phyloP scores from a whole-genome alignment of 129 eudicot genomes.

The Pulicaria dysenterica region DNA sequence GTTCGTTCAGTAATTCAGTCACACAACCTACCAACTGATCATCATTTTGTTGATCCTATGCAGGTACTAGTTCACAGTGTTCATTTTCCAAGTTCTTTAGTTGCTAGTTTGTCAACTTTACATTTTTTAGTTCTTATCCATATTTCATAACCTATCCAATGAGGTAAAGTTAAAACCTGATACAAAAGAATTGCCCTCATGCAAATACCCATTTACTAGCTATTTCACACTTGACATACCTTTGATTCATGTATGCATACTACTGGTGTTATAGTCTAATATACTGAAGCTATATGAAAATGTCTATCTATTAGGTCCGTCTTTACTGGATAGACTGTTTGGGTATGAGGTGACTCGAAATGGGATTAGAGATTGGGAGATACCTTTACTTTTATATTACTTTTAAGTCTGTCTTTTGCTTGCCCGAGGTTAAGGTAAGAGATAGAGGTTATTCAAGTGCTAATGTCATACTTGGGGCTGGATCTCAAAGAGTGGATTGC shows the following conservation, averaged over 20 bases:
- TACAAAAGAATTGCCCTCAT: background rate
- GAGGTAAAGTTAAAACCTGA: conserved; percentile 16
- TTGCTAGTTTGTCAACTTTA: conserved; percentile 4
- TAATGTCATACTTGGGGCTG: too few species aligned
- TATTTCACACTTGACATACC: background rate
- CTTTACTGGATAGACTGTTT: background rate
- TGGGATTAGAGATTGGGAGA: background rate
- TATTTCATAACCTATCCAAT: background rate
- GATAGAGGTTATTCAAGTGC: too few species aligned
- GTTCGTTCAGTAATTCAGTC: conserved; percentile 60
- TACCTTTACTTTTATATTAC: background rate
- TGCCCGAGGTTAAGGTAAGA: too few species aligned
- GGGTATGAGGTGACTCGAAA: background rate
- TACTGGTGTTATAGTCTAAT: background rate
- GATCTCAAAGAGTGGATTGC: too few species aligned
- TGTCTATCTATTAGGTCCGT: background rate
- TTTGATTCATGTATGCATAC: too few species aligned
- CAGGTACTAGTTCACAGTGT: conserved; percentile 48
- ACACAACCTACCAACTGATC: conserved; percentile 48
- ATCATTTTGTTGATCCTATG: conserved; percentile 60
- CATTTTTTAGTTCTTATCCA: background rate
- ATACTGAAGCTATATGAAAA: conserved; percentile 5
- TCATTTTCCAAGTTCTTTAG: background rate
- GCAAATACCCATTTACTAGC: background rate
- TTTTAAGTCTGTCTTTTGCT: background rate